Base-by-base conservation (phyloP, 1,284 basidiomycete genomes). In the Lentinula novae-zelandiae region DNA sequence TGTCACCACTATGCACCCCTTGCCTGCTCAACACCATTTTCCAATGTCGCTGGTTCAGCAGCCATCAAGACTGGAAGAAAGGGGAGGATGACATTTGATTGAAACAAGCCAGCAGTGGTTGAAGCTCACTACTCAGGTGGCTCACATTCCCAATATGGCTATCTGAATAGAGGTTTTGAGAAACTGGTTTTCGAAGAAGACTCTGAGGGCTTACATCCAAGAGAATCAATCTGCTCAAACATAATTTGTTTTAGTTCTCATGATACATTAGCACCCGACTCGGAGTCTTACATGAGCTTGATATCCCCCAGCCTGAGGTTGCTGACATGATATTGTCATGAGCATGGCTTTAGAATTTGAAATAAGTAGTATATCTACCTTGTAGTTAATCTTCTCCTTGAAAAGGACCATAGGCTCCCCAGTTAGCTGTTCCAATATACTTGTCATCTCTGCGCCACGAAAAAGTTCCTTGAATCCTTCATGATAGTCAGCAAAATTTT, bases 351-450 rank as follows among this genome's bases (percentile, higher is more conserved):
- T 22, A 22, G 22, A 39, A 13, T 3, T 9, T 33, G 42, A 36
- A 12, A 12, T 17, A 15, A 10, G 27, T 2, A 31, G n/a, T 38
- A 51, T 3, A 40, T 34, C n/a, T 38, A 62, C 65, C 65, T 66
- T 67, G 57, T 65, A 65, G 44, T 67, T 67, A 33, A 67, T 67
- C 38, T 67, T 67, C 58, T 67, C 66, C 27, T 67, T 67, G 60
- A 65, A 67, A 22, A 67, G 31, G 17, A 62, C 52, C 66, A 67
- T 65, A n/a, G 65, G 58, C 33, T 67, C 66, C 17, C 66, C 64
- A 7, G 60, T 57, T 5, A 67, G 53, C 36, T 51, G 40, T 31
- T 61, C 46, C 5, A 67, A 53, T 12, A 65, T 53, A 2, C 13
- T 27, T 1, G 48, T 48, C 38, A 67, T 62, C 9, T 55, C 34